A percentile compares a stretch with the other conserved stretches of the same genome.
Conservation (phyloP, 768 basidiomycete genomes). For the Leccinum variicolor region DNA sequence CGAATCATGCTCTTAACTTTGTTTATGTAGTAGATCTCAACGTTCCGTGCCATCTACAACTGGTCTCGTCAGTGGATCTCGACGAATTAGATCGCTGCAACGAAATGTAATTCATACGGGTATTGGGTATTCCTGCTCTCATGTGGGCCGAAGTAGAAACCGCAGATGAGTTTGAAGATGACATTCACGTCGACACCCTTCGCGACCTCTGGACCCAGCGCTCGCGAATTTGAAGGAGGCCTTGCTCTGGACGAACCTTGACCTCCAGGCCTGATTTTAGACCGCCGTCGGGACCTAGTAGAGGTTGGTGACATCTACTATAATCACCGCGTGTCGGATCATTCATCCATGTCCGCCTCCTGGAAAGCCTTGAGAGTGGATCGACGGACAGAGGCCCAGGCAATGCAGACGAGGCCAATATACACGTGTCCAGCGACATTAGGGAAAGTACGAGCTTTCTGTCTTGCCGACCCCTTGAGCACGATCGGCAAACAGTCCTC, state of each 20-base stretch:
- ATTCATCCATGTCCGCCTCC: conserved; percentile 92
- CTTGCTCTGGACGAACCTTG: conserved; percentile 89
- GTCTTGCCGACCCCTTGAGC: not conserved
- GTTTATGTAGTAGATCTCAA: not conserved
- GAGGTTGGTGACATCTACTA: conserved; percentile 1
- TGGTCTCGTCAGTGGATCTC: not conserved
- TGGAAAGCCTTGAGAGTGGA: conserved; percentile 86
- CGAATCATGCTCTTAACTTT: not conserved
- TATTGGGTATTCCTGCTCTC: conserved; percentile 55
- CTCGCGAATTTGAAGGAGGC: conserved; percentile 86
- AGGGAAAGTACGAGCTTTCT: too few relatives aligned
- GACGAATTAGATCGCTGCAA: not conserved
- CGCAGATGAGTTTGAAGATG: conserved; percentile 93
- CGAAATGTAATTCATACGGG: not conserved
- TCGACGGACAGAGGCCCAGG: too few relatives aligned
- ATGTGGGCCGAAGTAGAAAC: conserved; percentile 91
- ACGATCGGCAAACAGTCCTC: conserved; percentile 68
- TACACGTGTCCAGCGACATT: too few relatives aligned
- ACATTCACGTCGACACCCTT: conserved; percentile 89
- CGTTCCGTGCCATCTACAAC: too few relatives aligned
- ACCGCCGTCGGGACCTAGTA: conserved; percentile 79
- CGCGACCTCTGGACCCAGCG: conserved; percentile 81
- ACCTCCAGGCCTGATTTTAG: conserved; percentile 95
- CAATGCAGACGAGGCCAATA: too few relatives aligned
- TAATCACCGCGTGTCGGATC: conserved; percentile 33